Conservation (phyloP, 495 filamentous ascomycete species). For the Penicillium cataractarum region DNA sequence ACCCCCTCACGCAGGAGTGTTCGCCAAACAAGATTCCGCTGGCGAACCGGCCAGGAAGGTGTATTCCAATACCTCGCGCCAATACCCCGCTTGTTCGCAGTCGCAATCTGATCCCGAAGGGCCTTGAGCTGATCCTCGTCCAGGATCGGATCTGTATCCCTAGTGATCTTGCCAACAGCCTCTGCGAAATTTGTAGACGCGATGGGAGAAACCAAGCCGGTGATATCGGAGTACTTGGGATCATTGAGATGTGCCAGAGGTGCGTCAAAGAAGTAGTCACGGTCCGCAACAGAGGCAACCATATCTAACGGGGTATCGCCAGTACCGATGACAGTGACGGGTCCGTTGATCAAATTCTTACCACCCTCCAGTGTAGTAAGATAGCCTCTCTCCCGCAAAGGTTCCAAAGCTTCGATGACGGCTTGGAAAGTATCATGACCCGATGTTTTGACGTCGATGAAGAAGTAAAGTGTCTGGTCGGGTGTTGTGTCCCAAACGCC, state of each 20-base stretch:
- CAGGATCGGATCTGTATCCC: constrained; percentile 35
- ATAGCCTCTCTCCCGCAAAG: constrained; percentile 64
- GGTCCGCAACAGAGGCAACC: constrained; percentile 50
- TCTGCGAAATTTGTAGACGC: constrained; percentile 50
- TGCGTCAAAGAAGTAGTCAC: constrained; percentile 68
- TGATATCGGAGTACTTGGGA: constrained; percentile 47
- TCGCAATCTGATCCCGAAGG: constrained; percentile 62
- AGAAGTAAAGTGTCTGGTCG: constrained; percentile 65
- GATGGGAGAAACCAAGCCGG: constrained; percentile 52
- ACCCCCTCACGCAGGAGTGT: constrained; percentile 68
- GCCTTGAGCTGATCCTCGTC: constrained; percentile 55
- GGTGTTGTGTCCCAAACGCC: constrained; percentile 55
- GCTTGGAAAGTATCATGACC: constrained; percentile 53
- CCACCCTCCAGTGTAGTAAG: constrained; percentile 60
- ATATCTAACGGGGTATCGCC: constrained; percentile 75
- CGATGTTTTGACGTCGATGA: constrained; percentile 72
- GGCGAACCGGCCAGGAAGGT: constrained; percentile 66
- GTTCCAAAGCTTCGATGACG: constrained; percentile 64
- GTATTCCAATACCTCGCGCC: constrained; percentile 75
- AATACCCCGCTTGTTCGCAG: constrained; percentile 65
- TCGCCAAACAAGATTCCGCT: constrained; percentile 70
- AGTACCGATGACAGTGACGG: constrained; percentile 78
- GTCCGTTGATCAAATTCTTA: constrained; percentile 49
- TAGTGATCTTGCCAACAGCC: constrained; percentile 44
- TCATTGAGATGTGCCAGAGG: constrained; percentile 52